Base-by-base conservation (phyloP, 768 basidiomycete species). In the Pleurotus eryngii region DNA sequence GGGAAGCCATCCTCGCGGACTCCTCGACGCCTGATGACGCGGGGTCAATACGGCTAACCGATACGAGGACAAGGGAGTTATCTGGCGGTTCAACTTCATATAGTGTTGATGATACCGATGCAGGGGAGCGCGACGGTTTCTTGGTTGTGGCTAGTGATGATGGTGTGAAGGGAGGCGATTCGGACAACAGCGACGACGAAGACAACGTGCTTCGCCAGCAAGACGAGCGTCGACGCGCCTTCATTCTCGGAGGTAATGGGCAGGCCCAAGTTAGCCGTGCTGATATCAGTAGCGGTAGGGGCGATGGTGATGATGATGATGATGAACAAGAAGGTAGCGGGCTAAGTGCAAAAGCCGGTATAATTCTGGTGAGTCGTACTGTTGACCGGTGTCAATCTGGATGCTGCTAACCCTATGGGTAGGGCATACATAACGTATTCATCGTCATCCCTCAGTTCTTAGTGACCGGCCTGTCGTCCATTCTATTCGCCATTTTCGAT, bases 351-450 rank as follows among this genome's bases (percentile, higher is more conserved):
- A 94, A 94, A 68, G 91, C 94, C 0, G 95, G 95, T 5, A 87
- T 93, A 42, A 93, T 95, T 54, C 72, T 95, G 58, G 90, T 92
- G 61, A 58, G 86, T 78, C 15, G 7, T 48, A 45, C 35, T 43
- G 30, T 9, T 40, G 7, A 55, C 24, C 27, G 35, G 20, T 2
- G 39, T 40, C n/a, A 35, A 47, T 39, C 55, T 53, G 8, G 56
- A 43, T 48, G 14, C 15, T 20, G 48, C 35, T 26, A 55, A 53
- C 22, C 26, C 35, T 46, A 38, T 39, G 38, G 12, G 35, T 59
- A 94, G 92, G 95, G 96, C 40, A 96, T 98, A 53, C 95, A 98
- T 71, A 98, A 97, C 65, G 82, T 97, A 58, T 96, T 90, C 70
- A 77, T 98, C 60, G 96, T 98, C 58, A 74, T 97, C 5, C 96